phyloP scores from a whole-genome alignment of 208 protist species.

The Crithidia acanthocephali region DNA sequence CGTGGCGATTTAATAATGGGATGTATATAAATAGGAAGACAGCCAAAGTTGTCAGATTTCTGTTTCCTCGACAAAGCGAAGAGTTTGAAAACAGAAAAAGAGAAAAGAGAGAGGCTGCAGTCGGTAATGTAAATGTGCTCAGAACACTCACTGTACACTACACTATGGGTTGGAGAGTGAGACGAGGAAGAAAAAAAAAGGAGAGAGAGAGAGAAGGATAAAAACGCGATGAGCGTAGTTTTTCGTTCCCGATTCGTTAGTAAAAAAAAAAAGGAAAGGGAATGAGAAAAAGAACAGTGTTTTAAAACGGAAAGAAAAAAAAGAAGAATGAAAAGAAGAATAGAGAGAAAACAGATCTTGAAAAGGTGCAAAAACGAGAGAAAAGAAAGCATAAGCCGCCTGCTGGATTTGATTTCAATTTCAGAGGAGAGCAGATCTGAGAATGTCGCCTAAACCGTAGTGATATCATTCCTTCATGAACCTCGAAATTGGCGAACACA shows the following conservation, averaged over 20 bases:
- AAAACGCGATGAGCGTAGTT: no score
- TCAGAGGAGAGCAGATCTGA: no score
- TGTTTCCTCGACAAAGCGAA: neutral
- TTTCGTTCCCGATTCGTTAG: no score
- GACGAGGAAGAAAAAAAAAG: constrained; percentile 1
- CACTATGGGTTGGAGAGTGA: no score
- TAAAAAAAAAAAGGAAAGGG: constrained; percentile 17
- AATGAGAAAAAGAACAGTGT: neutral
- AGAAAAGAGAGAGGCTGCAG: neutral
- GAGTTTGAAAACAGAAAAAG: neutral
- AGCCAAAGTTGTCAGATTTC: neutral
- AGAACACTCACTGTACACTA: no score
- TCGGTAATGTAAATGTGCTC: neutral
- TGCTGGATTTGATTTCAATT: no score
- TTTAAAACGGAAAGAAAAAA: constrained; percentile 4
- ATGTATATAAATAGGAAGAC: no score
- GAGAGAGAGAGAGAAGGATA: constrained; percentile 30
- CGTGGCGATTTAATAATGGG: no score
- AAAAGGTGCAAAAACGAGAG: constrained; percentile 1
- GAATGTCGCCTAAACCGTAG: no score
- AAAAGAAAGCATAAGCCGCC: no score
- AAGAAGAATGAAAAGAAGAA: neutral
- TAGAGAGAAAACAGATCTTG: neutral
- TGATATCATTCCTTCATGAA: no score
- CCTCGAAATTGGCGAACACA: no score